Conservation (phyloP, 2,329 filamentous ascomycete genomes). For the Myotisia sp. region DNA sequence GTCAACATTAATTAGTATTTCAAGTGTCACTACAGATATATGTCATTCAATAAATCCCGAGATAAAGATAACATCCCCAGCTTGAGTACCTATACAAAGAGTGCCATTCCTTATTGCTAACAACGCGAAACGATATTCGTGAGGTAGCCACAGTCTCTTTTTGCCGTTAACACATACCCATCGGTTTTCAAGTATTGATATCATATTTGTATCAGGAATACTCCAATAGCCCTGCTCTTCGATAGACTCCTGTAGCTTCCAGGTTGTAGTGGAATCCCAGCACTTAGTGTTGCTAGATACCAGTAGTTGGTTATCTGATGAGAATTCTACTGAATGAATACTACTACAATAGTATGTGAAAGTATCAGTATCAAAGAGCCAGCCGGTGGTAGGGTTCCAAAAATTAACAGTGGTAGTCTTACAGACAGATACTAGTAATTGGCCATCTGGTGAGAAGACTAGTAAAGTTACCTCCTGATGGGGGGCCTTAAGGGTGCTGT, state of each 20-base stretch:
- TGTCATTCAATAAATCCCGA: too few species aligned
- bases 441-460: constrained; percentile 16
- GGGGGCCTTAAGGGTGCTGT: constrained; percentile 13
- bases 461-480: constrained; percentile 11
- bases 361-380: not conserved
- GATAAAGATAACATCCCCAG: too few species aligned
- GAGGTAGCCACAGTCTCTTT: constrained; percentile 5
- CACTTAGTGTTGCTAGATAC: constrained; percentile 6
- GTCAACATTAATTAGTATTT: too few species aligned
- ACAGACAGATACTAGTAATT: constrained; percentile 8
- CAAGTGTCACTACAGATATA: too few species aligned
- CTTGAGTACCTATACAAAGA: too few species aligned
- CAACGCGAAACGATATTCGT: too few species aligned
- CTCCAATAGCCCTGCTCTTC: not conserved
- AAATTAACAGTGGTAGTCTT: not conserved
- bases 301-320: constrained; percentile 1
- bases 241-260: not conserved
- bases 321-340: constrained; percentile 7
- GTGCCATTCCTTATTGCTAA: too few species aligned
- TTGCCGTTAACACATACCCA: not conserved
- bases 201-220: not conserved
- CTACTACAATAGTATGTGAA: not conserved
- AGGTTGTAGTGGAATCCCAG: constrained; percentile 10
- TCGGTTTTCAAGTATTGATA: not conserved
- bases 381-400: not conserved